phyloP scores from a whole-genome alignment of 306 rosid species.

The Adenanthera pavonina region DNA sequence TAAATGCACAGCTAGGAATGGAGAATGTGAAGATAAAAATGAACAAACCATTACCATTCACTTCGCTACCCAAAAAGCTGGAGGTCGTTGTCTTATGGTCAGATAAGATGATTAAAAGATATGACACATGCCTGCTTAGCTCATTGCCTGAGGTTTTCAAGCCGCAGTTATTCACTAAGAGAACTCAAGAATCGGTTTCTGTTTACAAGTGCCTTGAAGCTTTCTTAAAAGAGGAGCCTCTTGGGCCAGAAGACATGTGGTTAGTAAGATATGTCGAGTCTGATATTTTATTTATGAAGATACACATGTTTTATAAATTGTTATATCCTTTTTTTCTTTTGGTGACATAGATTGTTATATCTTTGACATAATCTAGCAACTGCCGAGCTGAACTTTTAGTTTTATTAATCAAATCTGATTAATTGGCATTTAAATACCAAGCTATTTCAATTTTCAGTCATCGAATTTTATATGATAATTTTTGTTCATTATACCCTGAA shows the following conservation, averaged over 20 bases:
- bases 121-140: constrained; percentile 52
- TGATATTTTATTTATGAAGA: constrained; percentile 28
- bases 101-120: constrained; percentile 58
- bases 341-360: neutral
- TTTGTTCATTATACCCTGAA: constrained; percentile 16
- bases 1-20: constrained; percentile 12
- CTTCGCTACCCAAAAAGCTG: constrained; percentile 35
- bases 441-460: neutral
- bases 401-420: neutral
- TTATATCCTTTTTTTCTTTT: neutral
- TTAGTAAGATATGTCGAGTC: constrained; percentile 47
- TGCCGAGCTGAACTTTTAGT: neutral
- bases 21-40: constrained; percentile 45
- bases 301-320: constrained; percentile 15
- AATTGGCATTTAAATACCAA: neutral
- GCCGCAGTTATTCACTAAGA: constrained; percentile 30
- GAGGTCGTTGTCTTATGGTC: constrained; percentile 69
- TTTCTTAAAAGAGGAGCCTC: constrained; percentile 85
- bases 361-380: constrained; percentile 5
- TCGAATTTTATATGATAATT: constrained; percentile 22
- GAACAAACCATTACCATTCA: constrained; percentile 47
- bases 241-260: constrained; percentile 94
- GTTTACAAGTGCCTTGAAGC: constrained; percentile 84
- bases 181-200: constrained; percentile 69
- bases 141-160: constrained; percentile 66